Evolutionary conservation across 768 basidiomycete species (phyloP).

Genomic region (Chalciporus chontae): DNA sequence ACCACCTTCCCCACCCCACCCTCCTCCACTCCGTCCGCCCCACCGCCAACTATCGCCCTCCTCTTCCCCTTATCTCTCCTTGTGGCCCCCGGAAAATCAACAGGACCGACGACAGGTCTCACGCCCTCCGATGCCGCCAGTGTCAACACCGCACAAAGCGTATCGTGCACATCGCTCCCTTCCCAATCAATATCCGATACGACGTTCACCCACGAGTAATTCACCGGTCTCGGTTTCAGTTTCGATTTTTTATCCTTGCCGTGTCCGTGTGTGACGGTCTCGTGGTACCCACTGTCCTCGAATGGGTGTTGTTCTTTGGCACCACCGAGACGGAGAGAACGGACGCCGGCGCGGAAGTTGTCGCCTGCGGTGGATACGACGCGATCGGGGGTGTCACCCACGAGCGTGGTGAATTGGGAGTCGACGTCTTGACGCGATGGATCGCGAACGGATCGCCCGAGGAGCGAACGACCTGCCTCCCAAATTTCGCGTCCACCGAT

Average conservation of each 20-base stretch:
- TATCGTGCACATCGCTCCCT: conserved; percentile 66
- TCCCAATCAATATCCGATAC: conserved; percentile 83
- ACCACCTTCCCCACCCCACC: conserved; percentile 26
- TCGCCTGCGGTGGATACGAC: conserved; percentile 69
- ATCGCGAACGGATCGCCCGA: conserved; percentile 36
- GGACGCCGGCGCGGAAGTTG: conserved; percentile 68
- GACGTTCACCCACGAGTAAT: conserved; percentile 80
- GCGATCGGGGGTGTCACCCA: conserved; percentile 65
- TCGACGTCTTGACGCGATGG: conserved; percentile 27
- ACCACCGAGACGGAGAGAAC: conserved; percentile 44
- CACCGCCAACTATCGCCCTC: conserved; percentile 12
- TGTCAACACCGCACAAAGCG: conserved; percentile 38
- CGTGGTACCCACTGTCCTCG: conserved; percentile 25
- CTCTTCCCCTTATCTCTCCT: conserved; percentile 28
- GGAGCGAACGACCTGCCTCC: conserved; percentile 65
- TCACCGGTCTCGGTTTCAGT: conserved; percentile 43
- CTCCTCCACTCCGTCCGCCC: conserved; percentile 17
- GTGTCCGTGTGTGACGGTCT: conserved; percentile 14
- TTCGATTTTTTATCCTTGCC: conserved; percentile 32
- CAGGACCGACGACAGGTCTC: conserved; percentile 22
- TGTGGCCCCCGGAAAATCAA: conserved; percentile 20
- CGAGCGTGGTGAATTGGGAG: conserved; percentile 74
- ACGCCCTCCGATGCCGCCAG: conserved; percentile 35
- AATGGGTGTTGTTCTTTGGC: conserved; percentile 27
- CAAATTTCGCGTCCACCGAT: conserved; percentile 78